Evolutionary conservation across 2,329 filamentous ascomycete genomes (phyloP).

Genomic region (Ceratocystis ficicola): DNA sequence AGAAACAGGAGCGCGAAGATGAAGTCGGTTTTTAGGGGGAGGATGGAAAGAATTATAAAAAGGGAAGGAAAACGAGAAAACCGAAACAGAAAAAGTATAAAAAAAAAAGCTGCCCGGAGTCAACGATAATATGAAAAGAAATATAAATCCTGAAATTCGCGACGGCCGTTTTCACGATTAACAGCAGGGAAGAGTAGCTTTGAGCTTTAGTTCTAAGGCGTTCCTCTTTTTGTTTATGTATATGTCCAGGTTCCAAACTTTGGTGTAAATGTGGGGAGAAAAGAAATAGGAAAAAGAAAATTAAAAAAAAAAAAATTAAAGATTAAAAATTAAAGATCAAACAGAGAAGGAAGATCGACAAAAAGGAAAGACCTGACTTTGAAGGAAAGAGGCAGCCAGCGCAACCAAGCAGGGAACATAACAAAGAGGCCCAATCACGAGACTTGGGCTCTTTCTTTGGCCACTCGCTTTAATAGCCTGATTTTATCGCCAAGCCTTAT

Average conservation of each 20-base stretch:
- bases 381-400: neutral
- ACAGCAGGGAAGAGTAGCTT: neutral
- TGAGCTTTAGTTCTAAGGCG: neutral
- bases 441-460: neutral
- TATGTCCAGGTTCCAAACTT: neutral
- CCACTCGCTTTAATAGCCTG: neutral
- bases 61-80: neutral
- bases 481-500: slow-evolving; percentile 5
- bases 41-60: neutral
- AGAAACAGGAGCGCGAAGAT: neutral
- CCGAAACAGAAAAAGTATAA: neutral
- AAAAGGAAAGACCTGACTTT: neutral
- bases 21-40: neutral
- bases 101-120: neutral
- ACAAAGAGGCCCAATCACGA: neutral
- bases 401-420: neutral
- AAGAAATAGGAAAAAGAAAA: neutral
- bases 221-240: neutral
- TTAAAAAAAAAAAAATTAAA: neutral
- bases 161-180: neutral
- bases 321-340: neutral
- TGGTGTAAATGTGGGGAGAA: slow-evolving; percentile 6
- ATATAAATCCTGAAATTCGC: slow-evolving; percentile 3
- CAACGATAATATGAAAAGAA: slow-evolving; percentile 2
- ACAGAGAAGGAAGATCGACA: neutral